These are phyloP conservation scores for Corynespora cassiicola DNA, from an alignment of 2,329 filamentous ascomycete species.

Conservation along the genomic window DNA sequence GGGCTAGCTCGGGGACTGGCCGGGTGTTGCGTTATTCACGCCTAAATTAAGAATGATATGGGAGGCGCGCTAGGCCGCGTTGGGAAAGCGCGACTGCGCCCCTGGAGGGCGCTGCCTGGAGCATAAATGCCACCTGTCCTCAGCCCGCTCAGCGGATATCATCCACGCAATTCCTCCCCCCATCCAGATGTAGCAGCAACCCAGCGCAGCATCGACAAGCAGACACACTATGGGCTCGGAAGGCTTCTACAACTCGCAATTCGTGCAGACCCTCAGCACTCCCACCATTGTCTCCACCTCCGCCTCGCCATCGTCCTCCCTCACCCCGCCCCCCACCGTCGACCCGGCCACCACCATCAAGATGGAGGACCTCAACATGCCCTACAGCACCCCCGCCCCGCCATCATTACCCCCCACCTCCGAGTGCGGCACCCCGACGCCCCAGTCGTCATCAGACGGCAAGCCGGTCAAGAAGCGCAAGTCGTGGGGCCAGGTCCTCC, in stretches of 20 bases:
- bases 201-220: conserved; percentile 31
- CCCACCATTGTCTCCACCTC: conserved; percentile 25
- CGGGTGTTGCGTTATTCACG: conserved; percentile 21
- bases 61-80: conserved; percentile 13
- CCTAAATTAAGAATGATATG: conserved; percentile 27
- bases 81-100: conserved; percentile 17
- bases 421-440: conserved; percentile 23
- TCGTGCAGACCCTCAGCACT: conserved; percentile 30
- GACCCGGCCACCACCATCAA: conserved; percentile 45
- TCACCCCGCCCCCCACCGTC: conserved; percentile 29
- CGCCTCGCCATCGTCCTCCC: conserved; percentile 22
- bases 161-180: conserved; percentile 33
- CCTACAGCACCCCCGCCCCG: conserved; percentile 28
- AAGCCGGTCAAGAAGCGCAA: conserved; percentile 92
- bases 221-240: conserved; percentile 34
- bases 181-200: conserved; percentile 37
- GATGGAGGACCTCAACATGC: conserved; percentile 48
- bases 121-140: conserved; percentile 46
- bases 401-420: conserved; percentile 24
- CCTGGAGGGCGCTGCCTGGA: conserved; percentile 31
- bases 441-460: conserved; percentile 24
- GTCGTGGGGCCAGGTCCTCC: conserved; percentile 97
- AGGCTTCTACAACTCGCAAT: conserved; percentile 25
- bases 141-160: conserved; percentile 32
- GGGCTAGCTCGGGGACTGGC: conserved; percentile 4